These are phyloP conservation scores for Penicillium chermesinum DNA, from an alignment of 495 filamentous ascomycete species.

Conservation along the genomic window DNA sequence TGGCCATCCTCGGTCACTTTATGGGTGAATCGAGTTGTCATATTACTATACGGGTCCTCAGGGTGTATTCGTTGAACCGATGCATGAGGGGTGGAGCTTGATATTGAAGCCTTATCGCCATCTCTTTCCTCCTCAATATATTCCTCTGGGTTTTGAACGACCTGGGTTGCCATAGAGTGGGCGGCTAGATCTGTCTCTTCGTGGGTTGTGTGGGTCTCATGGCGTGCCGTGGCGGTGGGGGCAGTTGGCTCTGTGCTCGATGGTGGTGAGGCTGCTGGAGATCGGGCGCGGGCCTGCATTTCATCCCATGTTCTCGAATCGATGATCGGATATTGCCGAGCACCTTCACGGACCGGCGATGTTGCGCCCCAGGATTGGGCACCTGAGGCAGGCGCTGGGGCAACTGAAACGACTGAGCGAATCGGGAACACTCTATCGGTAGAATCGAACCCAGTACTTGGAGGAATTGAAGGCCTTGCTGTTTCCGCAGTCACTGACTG, in stretches of 20 bases:
- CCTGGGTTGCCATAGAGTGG: conserved; percentile 19
- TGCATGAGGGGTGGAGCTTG: background rate
- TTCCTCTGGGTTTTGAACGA: conserved; percentile 18
- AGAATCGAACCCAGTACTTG: conserved; percentile 19
- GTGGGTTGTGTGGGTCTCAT: conserved; percentile 10
- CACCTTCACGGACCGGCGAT: conserved; percentile 23
- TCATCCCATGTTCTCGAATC: conserved; percentile 28
- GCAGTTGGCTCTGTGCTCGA: conserved; percentile 6
- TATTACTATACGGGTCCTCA: conserved; percentile 33
- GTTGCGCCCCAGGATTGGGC: conserved; percentile 4
- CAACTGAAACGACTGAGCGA: conserved; percentile 73
- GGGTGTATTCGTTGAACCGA: conserved; percentile 5
- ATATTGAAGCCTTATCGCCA: conserved; percentile 3
- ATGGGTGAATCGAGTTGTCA: conserved; percentile 77
- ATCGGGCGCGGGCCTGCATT: conserved; percentile 17
- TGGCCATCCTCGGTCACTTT: conserved; percentile 75
- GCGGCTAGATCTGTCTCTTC: conserved; percentile 15
- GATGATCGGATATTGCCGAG: conserved; percentile 31
- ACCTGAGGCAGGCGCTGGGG: conserved; percentile 34
- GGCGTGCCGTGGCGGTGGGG: conserved; percentile 9
- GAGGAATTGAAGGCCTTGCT: conserved; percentile 3
- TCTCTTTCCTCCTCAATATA: conserved; percentile 13
- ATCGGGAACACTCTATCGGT: conserved; percentile 77
- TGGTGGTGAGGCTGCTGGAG: conserved; percentile 2
- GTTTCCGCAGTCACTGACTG: conserved; percentile 11